These are phyloP conservation scores for Podaxis mareebaensis DNA, from an alignment of 768 basidiomycete genomes.

Conservation along the genomic window DNA sequence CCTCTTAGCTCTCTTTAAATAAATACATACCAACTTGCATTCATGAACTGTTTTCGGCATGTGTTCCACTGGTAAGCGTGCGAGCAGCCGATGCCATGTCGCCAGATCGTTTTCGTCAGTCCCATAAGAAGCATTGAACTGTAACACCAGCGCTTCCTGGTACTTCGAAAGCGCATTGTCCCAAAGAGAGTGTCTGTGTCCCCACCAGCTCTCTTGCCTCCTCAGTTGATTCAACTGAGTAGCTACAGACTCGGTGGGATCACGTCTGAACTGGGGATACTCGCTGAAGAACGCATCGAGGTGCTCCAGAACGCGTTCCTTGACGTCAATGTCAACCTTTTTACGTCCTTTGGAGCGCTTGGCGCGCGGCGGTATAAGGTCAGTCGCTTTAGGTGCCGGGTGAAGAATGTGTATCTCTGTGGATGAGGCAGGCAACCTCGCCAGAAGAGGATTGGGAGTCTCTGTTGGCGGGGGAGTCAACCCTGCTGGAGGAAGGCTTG, in stretches of 20 bases:
- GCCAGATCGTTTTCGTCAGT: conserved; percentile 26
- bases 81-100: conserved; percentile 21
- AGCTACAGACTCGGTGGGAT: background rate
- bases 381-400: too few relatives aligned
- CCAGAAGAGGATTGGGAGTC: too few relatives aligned
- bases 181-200: background rate
- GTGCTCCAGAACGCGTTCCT: background rate
- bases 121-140: conserved; percentile 31
- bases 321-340: background rate
- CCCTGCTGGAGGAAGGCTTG: background rate
- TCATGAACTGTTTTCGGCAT: conserved; percentile 6
- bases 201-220: conserved; percentile 3
- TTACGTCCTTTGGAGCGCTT: too few relatives aligned
- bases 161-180: conserved; percentile 19
- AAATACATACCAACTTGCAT: conserved; percentile 8
- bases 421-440: too few relatives aligned
- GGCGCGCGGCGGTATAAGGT: too few relatives aligned
- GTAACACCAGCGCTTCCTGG: conserved; percentile 24
- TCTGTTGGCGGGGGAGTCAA: too few relatives aligned
- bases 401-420: too few relatives aligned
- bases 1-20: background rate
- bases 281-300: conserved; percentile 1
- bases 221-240: conserved; percentile 9
- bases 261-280: background rate
- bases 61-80: background rate